Percentiles rank a stretch among this genome's conserved stretches.
Evolutionary conservation across 2,329 filamentous ascomycete genomes (phyloP).

Genomic region (Talaromyces albobiverticillius): DNA sequence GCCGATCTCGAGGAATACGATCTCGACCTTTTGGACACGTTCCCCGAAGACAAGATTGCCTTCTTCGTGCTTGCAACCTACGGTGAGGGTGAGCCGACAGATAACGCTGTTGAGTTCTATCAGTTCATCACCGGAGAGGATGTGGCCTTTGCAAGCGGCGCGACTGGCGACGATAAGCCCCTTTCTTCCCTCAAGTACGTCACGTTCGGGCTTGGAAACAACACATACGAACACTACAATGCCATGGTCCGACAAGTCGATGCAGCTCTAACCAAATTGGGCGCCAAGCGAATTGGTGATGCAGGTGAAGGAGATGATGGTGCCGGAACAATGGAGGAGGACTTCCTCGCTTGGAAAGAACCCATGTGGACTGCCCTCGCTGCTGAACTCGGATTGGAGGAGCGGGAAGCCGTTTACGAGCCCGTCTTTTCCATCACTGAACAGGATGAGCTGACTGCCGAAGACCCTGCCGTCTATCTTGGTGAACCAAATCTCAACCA

Average conservation of each 20-base stretch:
- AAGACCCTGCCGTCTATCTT: constrained; percentile 81
- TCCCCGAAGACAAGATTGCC: constrained; percentile 85
- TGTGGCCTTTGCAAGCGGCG: constrained; percentile 71
- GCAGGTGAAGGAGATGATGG: constrained; percentile 97
- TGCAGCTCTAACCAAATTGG: constrained; percentile 74
- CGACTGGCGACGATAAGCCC: constrained; percentile 61
- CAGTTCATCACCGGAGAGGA: constrained; percentile 89
- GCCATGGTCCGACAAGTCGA: constrained; percentile 93
- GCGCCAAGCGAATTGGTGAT: constrained; percentile 77
- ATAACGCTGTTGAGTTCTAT: constrained; percentile 98
- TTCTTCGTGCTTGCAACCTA: constrained; percentile 98
- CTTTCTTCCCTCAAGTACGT: constrained; percentile 87
- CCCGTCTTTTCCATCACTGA: constrained; percentile 83
- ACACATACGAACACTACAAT: constrained; percentile 99
- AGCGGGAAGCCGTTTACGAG: constrained; percentile 95
- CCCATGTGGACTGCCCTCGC: constrained; percentile 92
- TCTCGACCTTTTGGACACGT: constrained; percentile 84
- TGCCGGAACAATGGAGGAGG: constrained; percentile 98
- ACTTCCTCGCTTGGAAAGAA: constrained; percentile 98
- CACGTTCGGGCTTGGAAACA: constrained; percentile 94
- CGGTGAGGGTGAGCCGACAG: constrained; percentile 95
- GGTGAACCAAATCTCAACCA: constrained; percentile 97
- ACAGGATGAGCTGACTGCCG: constrained; percentile 67
- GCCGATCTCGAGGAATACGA: constrained; percentile 98
- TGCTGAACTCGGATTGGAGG: constrained; percentile 81